Evolutionary conservation across 176 grass and related monocot species (phyloP).

Genomic region (Ampelocalamus luodianensis): DNA sequence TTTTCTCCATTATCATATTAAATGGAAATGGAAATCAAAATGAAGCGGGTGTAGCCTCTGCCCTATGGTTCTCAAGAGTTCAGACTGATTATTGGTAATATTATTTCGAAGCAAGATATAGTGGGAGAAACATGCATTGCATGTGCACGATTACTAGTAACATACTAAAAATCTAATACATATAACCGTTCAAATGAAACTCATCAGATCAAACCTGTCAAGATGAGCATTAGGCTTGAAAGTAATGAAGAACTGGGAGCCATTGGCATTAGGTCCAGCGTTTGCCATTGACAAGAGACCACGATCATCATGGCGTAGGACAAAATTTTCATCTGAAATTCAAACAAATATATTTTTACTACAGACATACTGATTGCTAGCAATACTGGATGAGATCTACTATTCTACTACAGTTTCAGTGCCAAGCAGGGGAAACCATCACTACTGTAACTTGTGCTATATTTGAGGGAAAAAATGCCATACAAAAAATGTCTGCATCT

Average conservation of each 20-base stretch:
- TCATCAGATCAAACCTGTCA: slow-evolving; percentile 68
- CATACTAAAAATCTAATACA: background rate
- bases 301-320: slow-evolving; percentile 69
- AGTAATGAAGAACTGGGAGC: slow-evolving; percentile 98
- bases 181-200: slow-evolving; percentile 15
- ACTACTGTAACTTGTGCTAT: background rate
- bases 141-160: too few relatives aligned
- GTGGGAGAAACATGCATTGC: too few relatives aligned
- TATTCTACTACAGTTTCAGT: background rate
- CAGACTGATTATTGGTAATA: too few relatives aligned
- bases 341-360: slow-evolving; percentile 48
- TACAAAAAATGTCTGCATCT: background rate
- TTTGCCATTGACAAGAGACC: slow-evolving; percentile 93
- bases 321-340: slow-evolving; percentile 91
- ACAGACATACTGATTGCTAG: slow-evolving; percentile 12
- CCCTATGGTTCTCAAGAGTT: too few relatives aligned
- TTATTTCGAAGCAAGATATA: too few relatives aligned
- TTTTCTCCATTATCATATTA: too few relatives aligned
- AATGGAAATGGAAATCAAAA: too few relatives aligned
- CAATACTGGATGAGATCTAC: slow-evolving; percentile 3
- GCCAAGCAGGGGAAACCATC: slow-evolving; percentile 38
- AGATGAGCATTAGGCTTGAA: slow-evolving; percentile 78
- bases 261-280: slow-evolving; percentile 72
- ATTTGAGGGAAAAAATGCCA: background rate
- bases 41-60: too few relatives aligned